These are phyloP conservation scores for Leccinum colubrinum DNA, from an alignment of 1,284 basidiomycete genomes.

Conservation along the genomic window DNA sequence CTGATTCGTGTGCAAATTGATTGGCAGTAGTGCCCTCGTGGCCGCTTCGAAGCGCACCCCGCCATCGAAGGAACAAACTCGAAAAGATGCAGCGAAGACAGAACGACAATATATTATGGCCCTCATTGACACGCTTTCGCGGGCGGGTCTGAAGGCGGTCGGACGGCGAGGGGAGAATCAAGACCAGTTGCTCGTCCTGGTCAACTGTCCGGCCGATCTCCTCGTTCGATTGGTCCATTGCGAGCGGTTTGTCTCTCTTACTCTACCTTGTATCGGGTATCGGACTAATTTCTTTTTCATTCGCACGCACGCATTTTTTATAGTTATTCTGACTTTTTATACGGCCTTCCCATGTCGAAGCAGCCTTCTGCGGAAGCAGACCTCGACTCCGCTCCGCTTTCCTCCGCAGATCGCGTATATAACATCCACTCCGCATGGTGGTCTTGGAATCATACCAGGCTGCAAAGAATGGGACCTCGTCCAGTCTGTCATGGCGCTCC, in stretches of 20 bases:
- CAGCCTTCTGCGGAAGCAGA: constrained; percentile 42
- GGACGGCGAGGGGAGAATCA: constrained; percentile 72
- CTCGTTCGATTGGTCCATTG: constrained; percentile 66
- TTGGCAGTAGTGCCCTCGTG: background rate
- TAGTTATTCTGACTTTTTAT: constrained; percentile 63
- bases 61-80: constrained; percentile 57
- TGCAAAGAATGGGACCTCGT: constrained; percentile 75
- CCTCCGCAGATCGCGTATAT: constrained; percentile 74
- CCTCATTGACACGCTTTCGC: constrained; percentile 59
- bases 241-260: constrained; percentile 64
- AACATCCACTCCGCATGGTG: constrained; percentile 65
- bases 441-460: constrained; percentile 75
- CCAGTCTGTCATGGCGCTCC: constrained; percentile 79
- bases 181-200: constrained; percentile 79
- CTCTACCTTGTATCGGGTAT: background rate
- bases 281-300: no score
- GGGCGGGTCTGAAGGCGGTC: constrained; percentile 64
- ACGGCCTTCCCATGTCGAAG: constrained; percentile 56
- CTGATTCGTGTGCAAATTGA: no score
- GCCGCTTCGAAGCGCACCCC: constrained; percentile 15
- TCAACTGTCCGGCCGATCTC: constrained; percentile 66
- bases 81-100: constrained; percentile 60
- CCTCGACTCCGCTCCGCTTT: constrained; percentile 45
- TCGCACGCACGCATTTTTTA: constrained; percentile 10
- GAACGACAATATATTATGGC: constrained; percentile 61